Base-by-base conservation (phyloP, 140 eudicot species). In the Anethum foeniculum region DNA sequence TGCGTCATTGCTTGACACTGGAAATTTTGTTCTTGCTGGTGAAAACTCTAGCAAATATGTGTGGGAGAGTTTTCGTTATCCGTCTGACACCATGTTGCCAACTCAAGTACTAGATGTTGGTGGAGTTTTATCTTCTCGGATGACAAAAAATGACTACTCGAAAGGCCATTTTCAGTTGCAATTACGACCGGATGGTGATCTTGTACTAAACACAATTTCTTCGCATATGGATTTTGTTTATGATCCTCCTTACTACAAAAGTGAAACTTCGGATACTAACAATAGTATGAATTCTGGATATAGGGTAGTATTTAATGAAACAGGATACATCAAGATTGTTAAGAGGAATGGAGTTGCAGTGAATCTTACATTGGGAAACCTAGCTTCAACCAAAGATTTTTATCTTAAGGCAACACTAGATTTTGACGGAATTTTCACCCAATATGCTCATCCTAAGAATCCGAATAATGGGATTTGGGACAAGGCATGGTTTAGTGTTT, bases 221-320 rank as follows among this genome's bases (percentile, higher is more conserved):
- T 65, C 39, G 72, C 72, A 5, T 65, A 13, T 30, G 36, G 72
- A 65, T 38, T 65, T 28, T 65, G 41, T 28, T 27, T 25, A 65
- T 65, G 72, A 65, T 65, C 72, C 72, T 65, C 72, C 38, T 65
- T 65, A 65, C 72, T 65, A 65, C 21, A 65, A 65, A 65, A 65
- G 19, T 65, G 38, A 28, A 65, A 65, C 72, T 28, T 65, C 72
- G 28, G 39, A 65, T 28, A 4, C 72, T 65, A 65, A 65, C 72
- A 65, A 65, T 65, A 65, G 67, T 23, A n/a, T 58, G 67, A 58
- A 58, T n/a, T 58, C 67, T n/a, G 67, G 30, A 58, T 23, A 23
- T 58, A 1, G 67, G 30, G 67, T 58, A 23, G 3, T 58, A 8
- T 58, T 58, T 58, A 58, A 58, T 58, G 67, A 58, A 7, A 23